Conservation (phyloP, 768 basidiomycete genomes). For the Lactarius hengduanensis region DNA sequence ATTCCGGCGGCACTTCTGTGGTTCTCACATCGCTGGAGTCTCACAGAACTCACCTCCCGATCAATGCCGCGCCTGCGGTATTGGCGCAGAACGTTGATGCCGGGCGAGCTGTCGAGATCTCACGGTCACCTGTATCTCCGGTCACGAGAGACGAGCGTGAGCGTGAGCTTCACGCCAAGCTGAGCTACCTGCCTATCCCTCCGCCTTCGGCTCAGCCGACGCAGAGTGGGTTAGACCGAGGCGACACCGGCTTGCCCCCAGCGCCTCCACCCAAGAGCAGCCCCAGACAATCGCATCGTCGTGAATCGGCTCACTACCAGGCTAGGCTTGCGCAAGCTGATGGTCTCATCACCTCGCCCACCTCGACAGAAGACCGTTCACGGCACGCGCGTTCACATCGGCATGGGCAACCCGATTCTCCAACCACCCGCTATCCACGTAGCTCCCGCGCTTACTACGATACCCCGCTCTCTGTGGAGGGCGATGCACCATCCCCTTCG, state of each 20-base stretch:
- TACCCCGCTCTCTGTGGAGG: background rate
- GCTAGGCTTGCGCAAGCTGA: background rate
- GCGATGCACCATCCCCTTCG: background rate
- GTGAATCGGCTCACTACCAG: constrained; percentile 10
- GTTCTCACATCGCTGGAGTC: constrained; percentile 13
- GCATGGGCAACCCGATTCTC: background rate
- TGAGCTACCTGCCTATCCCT: background rate
- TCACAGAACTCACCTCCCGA: constrained; percentile 20
- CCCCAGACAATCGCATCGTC: constrained; percentile 4
- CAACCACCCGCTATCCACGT: background rate
- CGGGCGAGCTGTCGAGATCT: constrained; percentile 15
- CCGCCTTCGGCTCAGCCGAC: background rate
- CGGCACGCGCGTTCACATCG: background rate
- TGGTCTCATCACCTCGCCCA: background rate
- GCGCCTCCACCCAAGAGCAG: constrained; percentile 1
- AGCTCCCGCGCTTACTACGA: background rate
- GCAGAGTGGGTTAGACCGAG: background rate
- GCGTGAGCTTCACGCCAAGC: constrained; percentile 4
- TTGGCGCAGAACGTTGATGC: constrained; percentile 17
- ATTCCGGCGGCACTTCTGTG: constrained; percentile 13
- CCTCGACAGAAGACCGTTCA: constrained; percentile 5
- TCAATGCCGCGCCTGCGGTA: constrained; percentile 12
- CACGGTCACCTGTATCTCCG: background rate
- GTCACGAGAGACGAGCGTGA: background rate
- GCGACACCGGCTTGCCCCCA: background rate